Evolutionary conservation across 2,329 filamentous ascomycete species (phyloP).

Genomic region (Penicillium paneum): DNA sequence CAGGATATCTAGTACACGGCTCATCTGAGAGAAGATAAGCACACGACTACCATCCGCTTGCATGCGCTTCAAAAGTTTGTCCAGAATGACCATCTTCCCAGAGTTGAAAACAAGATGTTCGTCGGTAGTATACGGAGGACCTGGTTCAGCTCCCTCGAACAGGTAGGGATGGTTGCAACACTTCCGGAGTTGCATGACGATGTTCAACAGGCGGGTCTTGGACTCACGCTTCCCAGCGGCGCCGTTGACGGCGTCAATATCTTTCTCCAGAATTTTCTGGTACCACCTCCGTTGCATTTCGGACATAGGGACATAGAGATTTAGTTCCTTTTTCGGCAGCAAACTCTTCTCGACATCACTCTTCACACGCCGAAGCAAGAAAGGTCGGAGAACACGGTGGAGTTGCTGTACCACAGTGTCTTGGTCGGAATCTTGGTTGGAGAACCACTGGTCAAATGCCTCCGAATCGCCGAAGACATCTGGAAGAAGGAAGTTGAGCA

Average conservation of each 20-base stretch:
- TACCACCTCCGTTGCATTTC: slow-evolving; percentile 99
- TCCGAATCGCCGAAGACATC: slow-evolving; percentile 97
- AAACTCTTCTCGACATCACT: slow-evolving; percentile 97
- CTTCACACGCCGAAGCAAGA: slow-evolving; percentile 93
- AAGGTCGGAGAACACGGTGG: slow-evolving; percentile 87
- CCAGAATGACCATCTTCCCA: slow-evolving; percentile 95
- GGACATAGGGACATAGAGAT: slow-evolving; percentile 96
- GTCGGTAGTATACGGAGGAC: slow-evolving; percentile 95
- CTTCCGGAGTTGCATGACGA: slow-evolving; percentile 98
- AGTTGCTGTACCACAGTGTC: slow-evolving; percentile 95
- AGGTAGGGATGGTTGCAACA: slow-evolving; percentile 99
- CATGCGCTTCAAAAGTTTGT: slow-evolving; percentile 82
- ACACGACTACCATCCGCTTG: slow-evolving; percentile 85
- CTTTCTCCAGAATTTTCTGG: slow-evolving; percentile 96
- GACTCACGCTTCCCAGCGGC: slow-evolving; percentile 95
- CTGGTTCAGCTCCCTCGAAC: slow-evolving; percentile 95
- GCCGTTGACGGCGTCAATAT: slow-evolving; percentile 97
- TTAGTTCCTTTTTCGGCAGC: slow-evolving; percentile 94
- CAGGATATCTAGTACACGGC: slow-evolving; percentile 89
- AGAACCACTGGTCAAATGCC: slow-evolving; percentile 98
- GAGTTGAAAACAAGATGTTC: slow-evolving; percentile 92
- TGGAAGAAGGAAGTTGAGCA: slow-evolving; percentile 95
- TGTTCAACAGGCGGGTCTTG: slow-evolving; percentile 94
- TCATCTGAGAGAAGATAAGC: slow-evolving; percentile 99
- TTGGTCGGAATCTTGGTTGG: slow-evolving; percentile 81